Evolutionary conservation across 768 basidiomycete species (phyloP).

Genomic region (Pleurotus cornucopiae): DNA sequence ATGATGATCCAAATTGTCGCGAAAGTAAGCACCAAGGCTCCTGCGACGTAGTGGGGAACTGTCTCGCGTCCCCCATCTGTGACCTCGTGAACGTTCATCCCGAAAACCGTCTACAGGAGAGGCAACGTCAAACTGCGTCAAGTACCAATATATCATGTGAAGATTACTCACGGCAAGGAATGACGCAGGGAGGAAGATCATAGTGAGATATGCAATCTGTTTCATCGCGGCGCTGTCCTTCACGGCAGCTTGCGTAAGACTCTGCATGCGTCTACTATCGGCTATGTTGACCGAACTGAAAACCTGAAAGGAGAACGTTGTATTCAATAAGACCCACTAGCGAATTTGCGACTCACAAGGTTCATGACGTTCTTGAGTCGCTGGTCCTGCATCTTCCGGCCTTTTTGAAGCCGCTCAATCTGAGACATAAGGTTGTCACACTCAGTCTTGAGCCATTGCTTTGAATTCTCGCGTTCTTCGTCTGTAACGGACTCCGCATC

Average conservation of each 20-base stretch:
- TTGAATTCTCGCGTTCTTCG: background rate
- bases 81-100: conserved; percentile 52
- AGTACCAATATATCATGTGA: background rate
- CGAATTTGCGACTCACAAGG: conserved; percentile 27
- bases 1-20: conserved; percentile 41
- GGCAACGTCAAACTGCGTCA: background rate
- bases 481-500: conserved; percentile 17
- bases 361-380: conserved; percentile 51
- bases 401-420: conserved; percentile 38
- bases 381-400: conserved; percentile 40
- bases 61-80: conserved; percentile 25
- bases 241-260: conserved; percentile 48
- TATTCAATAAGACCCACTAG: background rate
- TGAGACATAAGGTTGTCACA: conserved; percentile 46
- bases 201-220: conserved; percentile 58
- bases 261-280: conserved; percentile 48
- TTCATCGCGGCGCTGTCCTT: conserved; percentile 52
- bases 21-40: conserved; percentile 35
- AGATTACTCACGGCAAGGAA: conserved; percentile 41
- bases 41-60: conserved; percentile 32
- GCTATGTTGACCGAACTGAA: conserved; percentile 57
- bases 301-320: conserved; percentile 29
- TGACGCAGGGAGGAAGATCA: conserved; percentile 58
- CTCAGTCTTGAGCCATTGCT: conserved; percentile 28
- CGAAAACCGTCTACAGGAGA: conserved; percentile 38